Percentiles rank a stretch among this genome's conserved stretches.
Conservation (phyloP, 2,329 filamentous ascomycete genomes). For the Fusarium sp. region DNA sequence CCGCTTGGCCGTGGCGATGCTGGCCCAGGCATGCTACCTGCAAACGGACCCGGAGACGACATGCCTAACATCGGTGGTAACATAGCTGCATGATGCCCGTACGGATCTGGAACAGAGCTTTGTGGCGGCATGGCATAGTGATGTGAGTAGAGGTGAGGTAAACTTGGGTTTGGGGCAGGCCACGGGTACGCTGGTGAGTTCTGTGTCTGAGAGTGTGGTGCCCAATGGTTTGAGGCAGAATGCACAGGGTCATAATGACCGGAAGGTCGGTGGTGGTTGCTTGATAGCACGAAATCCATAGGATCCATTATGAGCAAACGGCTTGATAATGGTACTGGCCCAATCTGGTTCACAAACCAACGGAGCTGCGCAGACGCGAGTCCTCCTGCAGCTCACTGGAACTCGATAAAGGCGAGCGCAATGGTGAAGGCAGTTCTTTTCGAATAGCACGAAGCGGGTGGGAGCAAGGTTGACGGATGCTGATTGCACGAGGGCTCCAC, state of each 20-base stretch:
- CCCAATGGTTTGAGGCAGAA: slow-evolving; percentile 44
- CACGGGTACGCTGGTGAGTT: slow-evolving; percentile 39
- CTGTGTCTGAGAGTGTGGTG: slow-evolving; percentile 38
- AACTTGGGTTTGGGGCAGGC: slow-evolving; percentile 30
- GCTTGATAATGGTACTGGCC: slow-evolving; percentile 9
- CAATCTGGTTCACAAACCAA: slow-evolving; percentile 1
- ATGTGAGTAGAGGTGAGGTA: slow-evolving; percentile 38
- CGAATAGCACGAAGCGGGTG: slow-evolving; percentile 16
- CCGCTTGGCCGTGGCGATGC: slow-evolving; percentile 28
- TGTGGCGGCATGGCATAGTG: slow-evolving; percentile 32
- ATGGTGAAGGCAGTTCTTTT: slow-evolving; percentile 12
- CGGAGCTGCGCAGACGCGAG: slow-evolving; percentile 14
- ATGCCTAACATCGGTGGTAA: slow-evolving; percentile 41
- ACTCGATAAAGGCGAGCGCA: not conserved
- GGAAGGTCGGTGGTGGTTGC: slow-evolving; percentile 37
- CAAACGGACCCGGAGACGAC: slow-evolving; percentile 22
- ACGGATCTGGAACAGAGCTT: slow-evolving; percentile 34
- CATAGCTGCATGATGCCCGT: slow-evolving; percentile 36
- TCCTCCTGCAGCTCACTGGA: slow-evolving; percentile 9
- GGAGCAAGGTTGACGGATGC: slow-evolving; percentile 12
- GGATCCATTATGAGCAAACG: slow-evolving; percentile 43
- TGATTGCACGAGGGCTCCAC: slow-evolving; percentile 27
- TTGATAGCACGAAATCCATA: slow-evolving; percentile 43
- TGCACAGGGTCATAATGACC: slow-evolving; percentile 47
- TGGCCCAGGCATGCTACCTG: slow-evolving; percentile 28